These are phyloP conservation scores for Durio zibethinus DNA, from an alignment of 345 rosid genomes.

Conservation along the genomic window DNA sequence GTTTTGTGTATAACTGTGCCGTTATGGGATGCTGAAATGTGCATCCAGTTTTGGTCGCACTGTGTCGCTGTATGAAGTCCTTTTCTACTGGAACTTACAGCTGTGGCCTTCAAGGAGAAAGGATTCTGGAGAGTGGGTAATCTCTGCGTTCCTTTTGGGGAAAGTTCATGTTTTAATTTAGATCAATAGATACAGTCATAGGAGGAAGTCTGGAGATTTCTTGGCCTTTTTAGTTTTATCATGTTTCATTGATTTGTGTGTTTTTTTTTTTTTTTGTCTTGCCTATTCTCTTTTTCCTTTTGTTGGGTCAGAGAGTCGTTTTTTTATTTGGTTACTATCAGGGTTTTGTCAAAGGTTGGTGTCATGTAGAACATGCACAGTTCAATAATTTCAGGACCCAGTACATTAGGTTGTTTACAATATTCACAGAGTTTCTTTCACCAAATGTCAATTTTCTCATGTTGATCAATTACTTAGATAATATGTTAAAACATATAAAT, in stretches of 20 bases:
- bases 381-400: conserved; percentile 30
- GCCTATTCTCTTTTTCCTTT: neutral
- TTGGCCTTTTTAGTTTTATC: conserved; percentile 7
- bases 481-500: neutral
- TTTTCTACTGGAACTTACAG: conserved; percentile 7
- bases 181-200: conserved; percentile 20
- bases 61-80: conserved; percentile 10
- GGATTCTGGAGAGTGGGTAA: conserved; percentile 30
- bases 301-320: neutral
- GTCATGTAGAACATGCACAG: conserved; percentile 29
- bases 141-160: conserved; percentile 28
- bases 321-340: conserved; percentile 15
- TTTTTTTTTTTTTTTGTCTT: neutral
- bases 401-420: conserved; percentile 16
- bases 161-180: conserved; percentile 26
- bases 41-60: conserved; percentile 19
- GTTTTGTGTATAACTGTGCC: conserved; percentile 78
- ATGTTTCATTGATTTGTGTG: conserved; percentile 13
- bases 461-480: neutral
- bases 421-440: conserved; percentile 8
- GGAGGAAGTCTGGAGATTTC: conserved; percentile 16
- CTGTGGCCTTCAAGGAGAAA: conserved; percentile 21
- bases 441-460: conserved; percentile 4
- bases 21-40: conserved; percentile 79
- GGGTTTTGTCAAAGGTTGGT: conserved; percentile 27